Evolutionary conservation across 441 rosid species (phyloP), one percentile per base, ranked within the genome.

Genomic region (Aquilaria agallochum): DNA sequence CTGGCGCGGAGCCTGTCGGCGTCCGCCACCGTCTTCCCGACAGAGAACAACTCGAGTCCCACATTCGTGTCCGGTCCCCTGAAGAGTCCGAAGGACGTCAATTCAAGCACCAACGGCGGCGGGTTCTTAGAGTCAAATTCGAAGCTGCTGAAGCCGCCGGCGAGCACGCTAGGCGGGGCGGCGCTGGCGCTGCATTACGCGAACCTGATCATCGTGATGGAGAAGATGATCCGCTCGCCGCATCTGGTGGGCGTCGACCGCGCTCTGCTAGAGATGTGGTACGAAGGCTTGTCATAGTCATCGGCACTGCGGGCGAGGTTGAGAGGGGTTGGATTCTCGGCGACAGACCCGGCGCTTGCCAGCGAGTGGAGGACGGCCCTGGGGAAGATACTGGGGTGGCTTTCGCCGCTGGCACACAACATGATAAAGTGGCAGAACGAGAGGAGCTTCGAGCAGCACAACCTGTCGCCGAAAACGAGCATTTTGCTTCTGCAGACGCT

Each of bases 351-450:
- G 9, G 76, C 62, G 10, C 81, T 95, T 4, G 99, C 98, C 63
- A 78, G 76, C 14, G 96, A 89, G 64, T 95, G 99, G 97, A 82
- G 74, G 55, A 80, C 80, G 0, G 99, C 99, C 14, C 56, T 89
- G 56, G 86, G 83, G 48, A 69, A 88, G 77, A 88, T 95, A 30
- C 75, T 89, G 64, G 74, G 74, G 31, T 95, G 99, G 99, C 53
- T 95, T 65, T 81, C 96, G 7, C 99, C 97, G 2, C 56, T 95
- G 63, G 99, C 96, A 1, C 97, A 95, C 64, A 89, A 92, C 54
- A 95, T 86, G 99, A 92, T 95, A 12, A 89, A 81, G 75, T 95
- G 99, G 97, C 97, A 95, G 63, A 87, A 85, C 31, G 99, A 89
- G 65, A 84, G 98, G 75, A 94, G 94, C 82, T 87, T 88, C 40